Evolutionary conservation across 768 basidiomycete species (phyloP).

Genomic region (Multifurca ochricompacta): DNA sequence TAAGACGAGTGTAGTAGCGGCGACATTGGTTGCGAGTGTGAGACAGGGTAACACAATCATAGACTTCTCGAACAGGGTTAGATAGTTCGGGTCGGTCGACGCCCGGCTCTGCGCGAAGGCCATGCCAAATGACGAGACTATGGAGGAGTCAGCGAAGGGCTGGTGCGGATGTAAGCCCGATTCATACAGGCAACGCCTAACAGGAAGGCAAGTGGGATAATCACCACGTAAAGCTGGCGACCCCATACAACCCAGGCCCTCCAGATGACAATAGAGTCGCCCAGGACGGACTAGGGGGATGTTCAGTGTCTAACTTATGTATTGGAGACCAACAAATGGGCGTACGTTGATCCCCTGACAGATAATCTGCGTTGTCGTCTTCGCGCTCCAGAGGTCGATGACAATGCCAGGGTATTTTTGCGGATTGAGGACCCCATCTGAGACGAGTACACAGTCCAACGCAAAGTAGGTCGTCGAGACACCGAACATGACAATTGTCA

Average conservation of each 20-base stretch:
- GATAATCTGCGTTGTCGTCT: not conserved
- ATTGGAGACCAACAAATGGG: not conserved
- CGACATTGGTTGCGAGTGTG: constrained; percentile 14
- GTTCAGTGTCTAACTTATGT: not conserved
- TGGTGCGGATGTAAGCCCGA: not conserved
- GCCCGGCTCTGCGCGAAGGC: not conserved
- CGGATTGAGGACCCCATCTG: constrained; percentile 6
- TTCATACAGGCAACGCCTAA: constrained; percentile 8
- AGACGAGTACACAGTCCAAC: constrained; percentile 1
- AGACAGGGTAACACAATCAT: constrained; percentile 1
- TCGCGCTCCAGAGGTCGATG: not conserved
- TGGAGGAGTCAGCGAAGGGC: not conserved
- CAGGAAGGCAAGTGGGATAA: constrained; percentile 9
- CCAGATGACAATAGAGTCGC: constrained; percentile 19
- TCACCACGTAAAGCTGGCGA: constrained; percentile 3
- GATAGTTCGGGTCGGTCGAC: not conserved
- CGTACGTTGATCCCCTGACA: constrained; percentile 8
- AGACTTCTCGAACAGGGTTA: not conserved
- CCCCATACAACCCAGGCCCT: constrained; percentile 15
- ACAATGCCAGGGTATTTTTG: not conserved
- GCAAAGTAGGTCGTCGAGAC: constrained; percentile 1
- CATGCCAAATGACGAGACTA: constrained; percentile 7
- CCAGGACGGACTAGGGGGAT: constrained; percentile 4
- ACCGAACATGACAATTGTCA: constrained; percentile 15
- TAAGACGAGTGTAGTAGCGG: constrained; percentile 1